phyloP scores from a whole-genome alignment of 2,329 filamentous ascomycete genomes.

The Ambrosiella cleistominuta region DNA sequence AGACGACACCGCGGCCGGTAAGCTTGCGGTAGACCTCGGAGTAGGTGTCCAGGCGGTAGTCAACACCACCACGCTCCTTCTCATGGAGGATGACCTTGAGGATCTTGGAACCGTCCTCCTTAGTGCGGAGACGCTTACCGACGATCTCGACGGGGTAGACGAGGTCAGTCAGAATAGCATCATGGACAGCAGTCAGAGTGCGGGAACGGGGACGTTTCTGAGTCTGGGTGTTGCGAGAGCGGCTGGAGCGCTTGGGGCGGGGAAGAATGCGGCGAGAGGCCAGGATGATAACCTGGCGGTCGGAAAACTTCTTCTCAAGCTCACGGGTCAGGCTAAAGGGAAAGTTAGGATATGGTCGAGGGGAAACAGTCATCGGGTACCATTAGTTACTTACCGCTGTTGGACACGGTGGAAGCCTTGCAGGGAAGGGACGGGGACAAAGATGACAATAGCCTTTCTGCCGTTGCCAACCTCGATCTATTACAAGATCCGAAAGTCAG shows the following conservation, averaged over 20 bases:
- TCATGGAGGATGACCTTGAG: conserved; percentile 98
- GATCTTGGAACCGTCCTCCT: conserved; percentile 96
- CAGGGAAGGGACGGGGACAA: conserved; percentile 98
- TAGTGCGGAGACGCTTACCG: conserved; percentile 95
- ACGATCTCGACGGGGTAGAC: conserved; percentile 99
- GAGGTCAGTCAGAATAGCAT: conserved; percentile 92
- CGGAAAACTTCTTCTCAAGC: conserved; percentile 99
- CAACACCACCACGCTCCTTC: conserved; percentile 98
- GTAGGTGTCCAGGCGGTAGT: conserved; percentile 99
- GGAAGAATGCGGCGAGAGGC: conserved; percentile 97
- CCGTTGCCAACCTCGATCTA: conserved; percentile 99
- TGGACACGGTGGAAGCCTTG: conserved; percentile 98
- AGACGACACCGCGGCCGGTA: conserved; percentile 89
- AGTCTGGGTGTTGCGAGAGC: conserved; percentile 86
- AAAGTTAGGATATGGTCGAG: conserved; percentile 15
- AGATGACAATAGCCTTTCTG: conserved; percentile 99
- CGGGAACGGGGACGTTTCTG: conserved; percentile 98
- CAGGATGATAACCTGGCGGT: conserved; percentile 98
- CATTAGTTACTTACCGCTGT: conserved; percentile 64
- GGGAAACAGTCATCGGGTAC: background rate
- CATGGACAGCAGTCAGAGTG: conserved; percentile 96
- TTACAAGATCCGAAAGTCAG: conserved; percentile 47
- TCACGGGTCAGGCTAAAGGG: conserved; percentile 85
- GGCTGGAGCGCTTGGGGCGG: conserved; percentile 94
- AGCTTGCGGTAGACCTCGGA: conserved; percentile 97